Evolutionary conservation across 495 filamentous ascomycete species (phyloP), one percentile per base, ranked within the genome.

Genomic region (Melanomma pulvis-pyrius): DNA sequence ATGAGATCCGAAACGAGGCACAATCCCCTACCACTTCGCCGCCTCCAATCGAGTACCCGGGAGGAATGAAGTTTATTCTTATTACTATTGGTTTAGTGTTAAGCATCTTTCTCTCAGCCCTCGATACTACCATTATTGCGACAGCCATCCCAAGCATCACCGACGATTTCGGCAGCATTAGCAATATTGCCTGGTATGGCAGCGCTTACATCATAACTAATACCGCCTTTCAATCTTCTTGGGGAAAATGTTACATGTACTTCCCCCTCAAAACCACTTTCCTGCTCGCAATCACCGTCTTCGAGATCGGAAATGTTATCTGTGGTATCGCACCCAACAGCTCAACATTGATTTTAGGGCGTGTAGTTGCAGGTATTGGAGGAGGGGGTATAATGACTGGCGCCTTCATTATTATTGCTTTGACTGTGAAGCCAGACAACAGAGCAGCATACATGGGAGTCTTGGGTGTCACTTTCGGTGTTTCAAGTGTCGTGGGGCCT

Each of bases 351-450:
- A 96, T 97, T 65, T 76, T 93, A 60, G 93, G 93, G 11, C 86
- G 93, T 25, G 92, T 93, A 17, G 79, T 97, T 52, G 90, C 92
- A 24, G 93, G 93, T 24, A 68, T 96, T 17, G 93, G 92, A 25
- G 83, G 85, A 3, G 90, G 92, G 0, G 93, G 91, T 44, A 83
- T 97, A 53, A 94, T 93, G 75, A 88, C 89, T 0, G 93, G 93
- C 7, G 87, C 88, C 1, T 82, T 96, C 50, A 84, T 93, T 66
- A 96, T 96, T 73, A 82, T 97, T 19, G 83, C 86, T 36, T 83
- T 90, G 71, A 87, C 86, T 21, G 87, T 93, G 0, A 90, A 91
- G 0, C 79, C 94, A 0, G 76, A 76, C 8, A 83, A 86, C 53
- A 82, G 92, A 2, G 91, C 92, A 0, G 77, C 87, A 58, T 96